Conservation (phyloP, 2,329 filamentous ascomycete species). For the Byssoonygena ceratinophila region DNA sequence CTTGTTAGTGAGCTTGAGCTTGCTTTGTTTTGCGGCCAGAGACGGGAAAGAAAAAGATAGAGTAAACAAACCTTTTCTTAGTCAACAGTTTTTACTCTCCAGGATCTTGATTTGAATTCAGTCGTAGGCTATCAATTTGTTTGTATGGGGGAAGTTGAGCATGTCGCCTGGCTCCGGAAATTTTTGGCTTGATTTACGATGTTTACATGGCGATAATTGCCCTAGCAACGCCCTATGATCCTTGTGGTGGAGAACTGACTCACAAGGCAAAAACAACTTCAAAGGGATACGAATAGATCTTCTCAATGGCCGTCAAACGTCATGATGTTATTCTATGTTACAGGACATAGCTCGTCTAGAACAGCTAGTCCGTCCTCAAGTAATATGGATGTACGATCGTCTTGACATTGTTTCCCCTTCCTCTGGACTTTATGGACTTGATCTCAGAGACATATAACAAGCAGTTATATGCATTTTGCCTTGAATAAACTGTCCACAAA, state of each 20-base stretch:
- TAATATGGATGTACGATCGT: no score
- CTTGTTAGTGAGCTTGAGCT: background rate
- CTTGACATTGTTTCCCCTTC: no score
- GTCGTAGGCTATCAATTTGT: background rate
- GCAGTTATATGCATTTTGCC: no score
- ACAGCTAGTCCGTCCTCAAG: no score
- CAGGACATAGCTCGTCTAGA: no score
- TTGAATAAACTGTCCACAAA: no score
- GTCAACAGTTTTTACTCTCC: background rate
- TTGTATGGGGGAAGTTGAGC: no score
- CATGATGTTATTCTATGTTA: no score
- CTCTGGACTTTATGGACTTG: no score
- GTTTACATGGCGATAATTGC: constrained; percentile 29
- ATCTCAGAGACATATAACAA: no score
- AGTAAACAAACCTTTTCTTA: constrained; percentile 5
- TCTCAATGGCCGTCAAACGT: no score
- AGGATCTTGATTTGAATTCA: background rate
- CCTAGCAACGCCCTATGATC: constrained; percentile 24
- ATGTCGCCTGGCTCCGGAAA: background rate
- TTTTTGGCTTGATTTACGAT: constrained; percentile 10
- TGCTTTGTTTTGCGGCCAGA: background rate
- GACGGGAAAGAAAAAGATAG: background rate
- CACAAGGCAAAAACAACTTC: background rate
- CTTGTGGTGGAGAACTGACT: background rate
- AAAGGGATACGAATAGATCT: no score